Conservation (phyloP, 2,329 filamentous ascomycete genomes). For the Aspergillus eucalypticola region DNA sequence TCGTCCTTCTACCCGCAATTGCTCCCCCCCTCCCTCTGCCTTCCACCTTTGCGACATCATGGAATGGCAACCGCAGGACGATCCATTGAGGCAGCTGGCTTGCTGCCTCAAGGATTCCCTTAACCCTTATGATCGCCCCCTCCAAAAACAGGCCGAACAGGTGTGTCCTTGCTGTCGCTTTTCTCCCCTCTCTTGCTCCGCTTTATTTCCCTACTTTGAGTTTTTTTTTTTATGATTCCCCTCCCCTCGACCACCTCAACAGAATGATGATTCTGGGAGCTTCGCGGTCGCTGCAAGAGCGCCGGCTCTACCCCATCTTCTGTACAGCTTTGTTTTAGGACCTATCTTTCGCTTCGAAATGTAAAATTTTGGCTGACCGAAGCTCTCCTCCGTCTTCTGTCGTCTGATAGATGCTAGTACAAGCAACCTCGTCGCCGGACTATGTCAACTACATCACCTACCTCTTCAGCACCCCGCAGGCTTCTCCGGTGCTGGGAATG, state of each 20-base stretch:
- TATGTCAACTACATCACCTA: constrained; percentile 97
- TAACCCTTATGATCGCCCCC: constrained; percentile 74
- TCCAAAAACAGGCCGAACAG: constrained; percentile 85
- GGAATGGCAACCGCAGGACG: constrained; percentile 89
- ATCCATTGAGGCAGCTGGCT: constrained; percentile 85
- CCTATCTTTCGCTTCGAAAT: constrained; percentile 1
- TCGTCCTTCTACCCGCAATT: constrained; percentile 14
- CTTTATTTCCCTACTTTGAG: constrained; percentile 10
- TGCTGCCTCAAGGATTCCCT: constrained; percentile 89
- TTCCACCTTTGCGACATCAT: constrained; percentile 49
- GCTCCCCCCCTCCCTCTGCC: constrained; percentile 4
- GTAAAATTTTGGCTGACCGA: constrained; percentile 22
- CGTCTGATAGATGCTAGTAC: constrained; percentile 75
- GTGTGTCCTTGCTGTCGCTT: constrained; percentile 55
- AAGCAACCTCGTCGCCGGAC: constrained; percentile 85
- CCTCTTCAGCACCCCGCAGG: constrained; percentile 73
- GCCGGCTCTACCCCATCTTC: not conserved
- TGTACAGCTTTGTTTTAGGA: not conserved
- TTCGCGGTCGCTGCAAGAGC: not conserved
- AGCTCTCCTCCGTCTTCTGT: not conserved
- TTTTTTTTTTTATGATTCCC: constrained; percentile 3
- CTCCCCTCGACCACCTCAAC: not conserved
- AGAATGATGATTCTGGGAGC: not conserved
- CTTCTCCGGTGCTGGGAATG: constrained; percentile 58
- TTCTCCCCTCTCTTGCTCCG: constrained; percentile 2